A percentile compares a stretch with the other conserved stretches of the same genome.
Conservation (phyloP, 805 yeast genomes). For the Candida montana region DNA sequence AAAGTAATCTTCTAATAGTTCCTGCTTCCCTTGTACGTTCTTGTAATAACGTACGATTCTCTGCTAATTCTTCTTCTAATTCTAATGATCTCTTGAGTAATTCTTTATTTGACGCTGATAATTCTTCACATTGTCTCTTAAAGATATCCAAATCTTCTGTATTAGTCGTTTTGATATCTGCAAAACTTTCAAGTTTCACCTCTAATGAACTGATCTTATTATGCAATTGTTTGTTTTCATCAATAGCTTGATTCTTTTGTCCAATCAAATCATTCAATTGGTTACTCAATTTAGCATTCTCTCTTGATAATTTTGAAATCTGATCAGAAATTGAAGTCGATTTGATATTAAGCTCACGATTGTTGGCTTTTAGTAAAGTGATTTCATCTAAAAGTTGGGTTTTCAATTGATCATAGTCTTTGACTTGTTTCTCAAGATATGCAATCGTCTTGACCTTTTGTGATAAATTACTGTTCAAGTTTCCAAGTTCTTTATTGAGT, state of each 20-base stretch:
- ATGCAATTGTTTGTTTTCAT: conserved; percentile 35
- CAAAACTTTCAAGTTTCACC: conserved; percentile 33
- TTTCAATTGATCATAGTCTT: conserved; percentile 29
- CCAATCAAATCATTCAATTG: conserved; percentile 37
- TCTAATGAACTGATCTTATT: conserved; percentile 37
- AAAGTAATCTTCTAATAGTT: conserved; percentile 60
- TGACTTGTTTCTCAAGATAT: conserved; percentile 36
- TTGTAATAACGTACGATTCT: conserved; percentile 63
- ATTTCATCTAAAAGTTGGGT: conserved; percentile 20
- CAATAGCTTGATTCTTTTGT: conserved; percentile 29
- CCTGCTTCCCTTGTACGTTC: conserved; percentile 78
- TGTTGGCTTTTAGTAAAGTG: conserved; percentile 20
- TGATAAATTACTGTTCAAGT: conserved; percentile 13
- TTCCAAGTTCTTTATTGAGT: conserved; percentile 19
- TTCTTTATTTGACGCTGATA: conserved; percentile 63
- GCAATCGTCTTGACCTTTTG: conserved; percentile 34
- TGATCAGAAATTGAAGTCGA: conserved; percentile 29
- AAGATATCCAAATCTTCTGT: conserved; percentile 42
- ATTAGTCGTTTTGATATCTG: conserved; percentile 30
- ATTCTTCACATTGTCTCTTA: conserved; percentile 69
- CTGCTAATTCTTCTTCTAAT: conserved; percentile 78
- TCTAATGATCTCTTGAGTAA: conserved; percentile 53
- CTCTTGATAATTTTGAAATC: conserved; percentile 28
- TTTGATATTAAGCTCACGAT: conserved; percentile 25
- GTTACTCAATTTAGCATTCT: conserved; percentile 29